phyloP scores from a whole-genome alignment of 352 stramenopile species.

The Thalassiosira exigua region DNA sequence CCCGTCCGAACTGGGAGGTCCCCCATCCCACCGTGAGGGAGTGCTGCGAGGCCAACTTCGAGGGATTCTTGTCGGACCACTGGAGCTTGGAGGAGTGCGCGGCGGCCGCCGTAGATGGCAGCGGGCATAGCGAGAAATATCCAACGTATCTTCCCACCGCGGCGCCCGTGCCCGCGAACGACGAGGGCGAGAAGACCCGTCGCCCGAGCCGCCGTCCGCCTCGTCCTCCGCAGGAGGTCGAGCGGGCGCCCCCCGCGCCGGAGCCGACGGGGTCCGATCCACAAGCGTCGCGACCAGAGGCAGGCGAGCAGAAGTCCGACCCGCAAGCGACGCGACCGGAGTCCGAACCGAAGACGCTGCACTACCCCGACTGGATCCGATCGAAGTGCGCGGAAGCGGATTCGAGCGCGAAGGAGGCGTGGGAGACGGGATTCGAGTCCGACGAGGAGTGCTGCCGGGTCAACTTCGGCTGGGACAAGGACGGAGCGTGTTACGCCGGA shows the following conservation, averaged over 20 bases:
- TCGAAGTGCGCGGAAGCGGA: not conserved
- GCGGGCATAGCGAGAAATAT: not conserved
- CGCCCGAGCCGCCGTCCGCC: too few species aligned
- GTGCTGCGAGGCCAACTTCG: conserved; percentile 1
- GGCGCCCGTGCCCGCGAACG: too few species aligned
- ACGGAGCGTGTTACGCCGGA: not conserved
- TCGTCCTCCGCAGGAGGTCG: too few species aligned
- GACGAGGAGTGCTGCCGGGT: conserved; percentile 2
- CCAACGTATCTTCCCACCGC: too few species aligned
- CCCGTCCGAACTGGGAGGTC: not conserved
- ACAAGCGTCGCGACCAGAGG: too few species aligned
- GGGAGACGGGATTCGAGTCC: not conserved
- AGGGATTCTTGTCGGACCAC: not conserved
- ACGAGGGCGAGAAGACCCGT: too few species aligned
- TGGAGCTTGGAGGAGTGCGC: not conserved
- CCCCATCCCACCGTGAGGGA: not conserved
- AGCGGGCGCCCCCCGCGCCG: too few species aligned
- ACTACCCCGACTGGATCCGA: not conserved
- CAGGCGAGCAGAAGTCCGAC: too few species aligned
- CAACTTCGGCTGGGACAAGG: conserved; percentile 1
- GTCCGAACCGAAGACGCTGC: not conserved
- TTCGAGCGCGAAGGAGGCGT: not conserved
- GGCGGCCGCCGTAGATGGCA: not conserved
- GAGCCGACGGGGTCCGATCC: too few species aligned
- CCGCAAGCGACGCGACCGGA: too few species aligned